Evolutionary conservation across 2,329 filamentous ascomycete genomes (phyloP).

Genomic region (Penicillium sp.): DNA sequence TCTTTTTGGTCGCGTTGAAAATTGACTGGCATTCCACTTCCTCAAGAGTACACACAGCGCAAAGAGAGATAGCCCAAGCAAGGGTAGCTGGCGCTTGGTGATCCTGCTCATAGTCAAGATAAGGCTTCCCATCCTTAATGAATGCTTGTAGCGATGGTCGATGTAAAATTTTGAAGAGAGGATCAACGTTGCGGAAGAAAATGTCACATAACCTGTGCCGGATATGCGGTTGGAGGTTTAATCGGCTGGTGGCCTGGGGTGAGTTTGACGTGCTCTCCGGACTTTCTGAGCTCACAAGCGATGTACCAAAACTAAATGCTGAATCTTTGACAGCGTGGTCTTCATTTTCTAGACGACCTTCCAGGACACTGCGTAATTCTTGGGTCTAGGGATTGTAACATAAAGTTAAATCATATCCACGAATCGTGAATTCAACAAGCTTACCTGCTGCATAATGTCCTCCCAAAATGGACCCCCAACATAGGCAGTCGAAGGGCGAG

Average conservation of each 20-base stretch:
- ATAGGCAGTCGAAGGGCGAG: conserved; percentile 19
- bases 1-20: conserved; percentile 22
- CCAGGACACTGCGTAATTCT: conserved; percentile 24
- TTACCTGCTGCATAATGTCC: conserved; percentile 29
- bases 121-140: conserved; percentile 28
- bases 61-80: conserved; percentile 28
- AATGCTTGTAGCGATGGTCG: conserved; percentile 29
- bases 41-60: conserved; percentile 27
- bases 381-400: conserved; percentile 10
- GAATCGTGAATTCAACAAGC: neutral
- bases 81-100: conserved; percentile 30
- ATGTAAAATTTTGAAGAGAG: conserved; percentile 35
- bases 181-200: conserved; percentile 32
- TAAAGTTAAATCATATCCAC: neutral
- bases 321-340: conserved; percentile 8
- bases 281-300: conserved; percentile 19
- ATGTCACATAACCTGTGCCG: conserved; percentile 26
- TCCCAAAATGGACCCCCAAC: conserved; percentile 28
- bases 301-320: conserved; percentile 10
- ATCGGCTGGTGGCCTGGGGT: conserved; percentile 8
- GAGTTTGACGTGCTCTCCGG: conserved; percentile 15
- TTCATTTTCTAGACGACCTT: conserved; percentile 21
- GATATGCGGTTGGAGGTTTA: conserved; percentile 13
- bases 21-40: conserved; percentile 25
- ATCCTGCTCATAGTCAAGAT: conserved; percentile 31